phyloP scores from a whole-genome alignment of 2,329 filamentous ascomycete species.

The Trichoderma cornu-damae region DNA sequence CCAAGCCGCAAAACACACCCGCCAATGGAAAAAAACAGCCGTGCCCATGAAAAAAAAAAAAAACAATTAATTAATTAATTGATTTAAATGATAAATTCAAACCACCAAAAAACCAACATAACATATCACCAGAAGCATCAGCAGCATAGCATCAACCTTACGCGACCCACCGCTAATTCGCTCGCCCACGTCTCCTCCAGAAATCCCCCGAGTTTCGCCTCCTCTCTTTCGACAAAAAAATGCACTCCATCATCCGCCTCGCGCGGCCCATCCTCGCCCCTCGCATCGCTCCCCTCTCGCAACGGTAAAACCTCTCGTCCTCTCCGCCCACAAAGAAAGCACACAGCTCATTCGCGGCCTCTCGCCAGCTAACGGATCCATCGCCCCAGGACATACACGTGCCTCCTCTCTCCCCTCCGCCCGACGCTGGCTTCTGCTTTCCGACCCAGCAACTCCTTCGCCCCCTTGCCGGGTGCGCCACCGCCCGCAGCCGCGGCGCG shows the following conservation, averaged over 20 bases:
- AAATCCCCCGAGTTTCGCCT: no score
- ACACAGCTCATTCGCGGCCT: background rate
- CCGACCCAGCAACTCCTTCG: constrained; percentile 32
- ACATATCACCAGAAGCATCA: background rate
- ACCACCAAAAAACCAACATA: constrained; percentile 18
- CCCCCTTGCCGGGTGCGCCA: constrained; percentile 25
- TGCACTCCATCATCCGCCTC: constrained; percentile 30
- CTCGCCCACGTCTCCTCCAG: background rate
- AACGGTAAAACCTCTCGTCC: constrained; percentile 23
- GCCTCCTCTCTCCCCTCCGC: constrained; percentile 48
- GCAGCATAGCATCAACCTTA: background rate
- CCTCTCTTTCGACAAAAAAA: constrained; percentile 2
- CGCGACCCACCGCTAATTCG: background rate
- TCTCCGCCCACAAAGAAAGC: background rate
- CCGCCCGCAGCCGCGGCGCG: constrained; percentile 3
- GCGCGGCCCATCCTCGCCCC: constrained; percentile 29
- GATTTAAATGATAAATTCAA: background rate
- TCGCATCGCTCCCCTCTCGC: constrained; percentile 22
- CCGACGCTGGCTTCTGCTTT: constrained; percentile 39
- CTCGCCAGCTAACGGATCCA: background rate
- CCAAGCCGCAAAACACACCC: no score
- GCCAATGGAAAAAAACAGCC: no score
- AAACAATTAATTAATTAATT: no score
- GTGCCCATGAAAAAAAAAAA: constrained; percentile 3
- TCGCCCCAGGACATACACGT: constrained; percentile 40